These are phyloP conservation scores for Lolium rigidum DNA, from an alignment of 176 grass and related monocot genomes.

Conservation along the genomic window DNA sequence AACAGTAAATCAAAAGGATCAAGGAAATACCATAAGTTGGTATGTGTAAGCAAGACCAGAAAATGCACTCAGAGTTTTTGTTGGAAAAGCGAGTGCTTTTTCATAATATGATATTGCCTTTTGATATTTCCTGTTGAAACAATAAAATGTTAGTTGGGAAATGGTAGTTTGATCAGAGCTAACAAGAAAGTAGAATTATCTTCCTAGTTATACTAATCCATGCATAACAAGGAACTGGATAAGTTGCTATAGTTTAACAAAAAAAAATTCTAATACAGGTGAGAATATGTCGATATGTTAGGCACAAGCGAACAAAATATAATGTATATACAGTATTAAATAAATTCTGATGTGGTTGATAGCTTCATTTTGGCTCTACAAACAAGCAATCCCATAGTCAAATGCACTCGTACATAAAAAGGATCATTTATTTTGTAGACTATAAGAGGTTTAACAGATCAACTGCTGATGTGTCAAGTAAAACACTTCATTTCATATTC, in stretches of 20 bases:
- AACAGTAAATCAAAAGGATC: slow-evolving; percentile 19
- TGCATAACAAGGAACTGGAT: slow-evolving; percentile 1
- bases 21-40: slow-evolving; percentile 79
- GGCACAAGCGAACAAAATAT: slow-evolving; percentile 5
- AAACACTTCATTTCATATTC: slow-evolving; percentile 28
- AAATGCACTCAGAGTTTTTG: slow-evolving; percentile 84
- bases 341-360: background rate
- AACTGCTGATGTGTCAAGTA: slow-evolving; percentile 12
- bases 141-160: slow-evolving; percentile 11
- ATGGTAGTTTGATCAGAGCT: slow-evolving; percentile 29
- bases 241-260: slow-evolving; percentile 16
- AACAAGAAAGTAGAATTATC: slow-evolving; percentile 1
- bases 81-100: slow-evolving; percentile 90
- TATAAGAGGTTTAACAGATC: background rate
- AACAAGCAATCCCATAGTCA: slow-evolving; percentile 3
- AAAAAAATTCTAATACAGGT: slow-evolving; percentile 25
- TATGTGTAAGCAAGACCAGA: slow-evolving; percentile 91
- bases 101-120: slow-evolving; percentile 88
- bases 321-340: slow-evolving; percentile 2
- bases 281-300: slow-evolving; percentile 31
- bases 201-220: background rate
- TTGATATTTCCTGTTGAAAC: slow-evolving; percentile 81
- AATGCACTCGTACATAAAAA: slow-evolving; percentile 7
- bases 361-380: slow-evolving; percentile 12
- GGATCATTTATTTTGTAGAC: slow-evolving; percentile 2